These are phyloP conservation scores for Canavalia gladiata DNA, from an alignment of 306 rosid genomes.

Conservation along the genomic window DNA sequence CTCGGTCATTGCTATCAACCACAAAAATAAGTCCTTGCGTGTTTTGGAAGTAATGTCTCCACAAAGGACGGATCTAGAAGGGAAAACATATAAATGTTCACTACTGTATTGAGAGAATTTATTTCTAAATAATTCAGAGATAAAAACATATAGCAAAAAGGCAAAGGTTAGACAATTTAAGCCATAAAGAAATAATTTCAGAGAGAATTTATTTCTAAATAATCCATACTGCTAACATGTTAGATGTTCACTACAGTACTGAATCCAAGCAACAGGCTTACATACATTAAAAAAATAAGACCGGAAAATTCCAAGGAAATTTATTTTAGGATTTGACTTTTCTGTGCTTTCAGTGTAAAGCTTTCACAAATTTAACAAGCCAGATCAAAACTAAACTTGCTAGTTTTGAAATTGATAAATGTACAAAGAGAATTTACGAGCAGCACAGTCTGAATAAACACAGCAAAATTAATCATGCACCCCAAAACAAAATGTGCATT, in stretches of 20 bases:
- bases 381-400: constrained; percentile 2
- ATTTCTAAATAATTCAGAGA: background rate
- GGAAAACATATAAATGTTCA: constrained; percentile 21
- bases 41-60: constrained; percentile 93
- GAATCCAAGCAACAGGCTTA: constrained; percentile 28
- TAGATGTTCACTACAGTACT: background rate
- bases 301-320: background rate
- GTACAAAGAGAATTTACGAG: background rate
- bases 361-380: constrained; percentile 16
- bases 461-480: background rate
- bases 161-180: constrained; percentile 10
- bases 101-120: background rate
- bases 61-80: constrained; percentile 83
- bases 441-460: constrained; percentile 9
- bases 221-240: background rate
- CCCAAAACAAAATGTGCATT: constrained; percentile 1
- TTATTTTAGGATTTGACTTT: constrained; percentile 6
- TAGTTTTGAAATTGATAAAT: constrained; percentile 24
- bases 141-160: constrained; percentile 12
- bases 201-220: background rate
- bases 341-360: background rate
- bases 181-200: background rate
- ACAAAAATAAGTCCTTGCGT: constrained; percentile 89
- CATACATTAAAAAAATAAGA: background rate
- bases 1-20: constrained; percentile 88